Base-by-base conservation (phyloP, 2,329 filamentous ascomycete species). In the Aspergillus clavatus region DNA sequence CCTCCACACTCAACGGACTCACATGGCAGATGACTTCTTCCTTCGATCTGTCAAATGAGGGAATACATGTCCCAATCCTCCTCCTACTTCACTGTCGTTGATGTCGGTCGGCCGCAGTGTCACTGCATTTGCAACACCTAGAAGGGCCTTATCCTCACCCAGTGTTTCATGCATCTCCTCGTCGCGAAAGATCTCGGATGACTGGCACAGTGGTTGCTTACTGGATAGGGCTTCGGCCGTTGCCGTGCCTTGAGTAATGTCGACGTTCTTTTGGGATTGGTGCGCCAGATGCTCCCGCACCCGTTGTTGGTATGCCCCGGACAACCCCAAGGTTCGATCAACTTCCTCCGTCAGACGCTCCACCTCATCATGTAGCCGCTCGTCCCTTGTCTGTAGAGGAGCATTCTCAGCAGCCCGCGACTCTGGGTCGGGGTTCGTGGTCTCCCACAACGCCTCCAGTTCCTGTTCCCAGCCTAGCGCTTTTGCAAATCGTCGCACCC, bases 381-480 rank as follows among this genome's bases (percentile, higher is more conserved):
- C 79, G 51, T 84, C 80, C 36, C 72, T 73, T 7, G 67, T 73
- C 57, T 67, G 72, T 42, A 62, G 53, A 42, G 69, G 62, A 16
- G 62, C 57, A 46, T 62, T 58, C 43, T 62, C 56, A 39, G 56
- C 58, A 54, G 74, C 55, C 71, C 72, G 18, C 4, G 78, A 77
- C 57, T 81, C 74, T 50, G 78, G 71, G 19, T 82, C 72, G 3
- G 86, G 80, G 6, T 86, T 84, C 0, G 84, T 78, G 37, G 71
- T 68, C 18, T 81, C 75, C 89, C 89, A 97, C 42, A 87, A 57
- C 3, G 63, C 67, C 62, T 96, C 88, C 12, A 98, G 73, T 61
- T 97, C 91, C 2, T 88, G 81, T 7, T 79, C 68, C 93, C 93
- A 98, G 1, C 89, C 91, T 35, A 95, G 76, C 22, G 83, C 83